Evolutionary conservation across 352 stramenopile species (phyloP).

Genomic region (Phytophthora agathidicida): DNA sequence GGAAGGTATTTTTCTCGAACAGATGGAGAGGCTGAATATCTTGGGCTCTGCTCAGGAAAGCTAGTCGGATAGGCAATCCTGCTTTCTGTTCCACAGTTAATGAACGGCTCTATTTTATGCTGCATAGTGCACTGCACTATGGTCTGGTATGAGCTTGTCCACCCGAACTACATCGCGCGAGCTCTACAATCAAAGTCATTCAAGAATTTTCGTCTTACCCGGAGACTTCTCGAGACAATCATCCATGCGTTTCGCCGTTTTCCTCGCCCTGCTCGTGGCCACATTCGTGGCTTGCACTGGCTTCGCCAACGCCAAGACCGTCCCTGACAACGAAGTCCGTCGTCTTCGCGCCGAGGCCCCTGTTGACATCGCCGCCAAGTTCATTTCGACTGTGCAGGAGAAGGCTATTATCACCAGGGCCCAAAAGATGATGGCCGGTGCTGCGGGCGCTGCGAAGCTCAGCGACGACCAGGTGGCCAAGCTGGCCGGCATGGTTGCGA

Average conservation of each 20-base stretch:
- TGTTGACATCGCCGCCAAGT: background rate
- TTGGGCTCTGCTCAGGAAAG: constrained; percentile 6
- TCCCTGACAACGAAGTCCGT: background rate
- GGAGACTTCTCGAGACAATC: background rate
- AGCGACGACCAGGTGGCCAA: background rate
- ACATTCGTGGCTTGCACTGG: background rate
- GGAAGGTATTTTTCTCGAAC: no score
- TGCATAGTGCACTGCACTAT: no score
- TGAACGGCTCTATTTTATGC: no score
- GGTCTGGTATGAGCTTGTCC: no score
- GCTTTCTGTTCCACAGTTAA: no score
- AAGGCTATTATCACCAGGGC: background rate
- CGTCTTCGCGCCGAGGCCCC: background rate
- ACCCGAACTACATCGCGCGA: no score
- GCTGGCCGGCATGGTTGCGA: background rate
- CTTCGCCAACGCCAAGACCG: background rate
- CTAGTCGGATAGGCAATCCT: constrained; percentile 7
- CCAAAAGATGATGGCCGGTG: background rate
- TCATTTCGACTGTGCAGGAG: background rate
- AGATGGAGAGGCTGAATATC: no score
- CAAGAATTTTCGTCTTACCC: background rate
- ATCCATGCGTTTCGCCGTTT: constrained; percentile 2
- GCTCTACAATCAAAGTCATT: no score
- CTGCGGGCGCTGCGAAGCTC: background rate
- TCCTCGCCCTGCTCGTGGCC: background rate